Evolutionary conservation across 2,329 filamentous ascomycete species (phyloP), one percentile per base, ranked within the genome.

Genomic region (Nemania abortiva): DNA sequence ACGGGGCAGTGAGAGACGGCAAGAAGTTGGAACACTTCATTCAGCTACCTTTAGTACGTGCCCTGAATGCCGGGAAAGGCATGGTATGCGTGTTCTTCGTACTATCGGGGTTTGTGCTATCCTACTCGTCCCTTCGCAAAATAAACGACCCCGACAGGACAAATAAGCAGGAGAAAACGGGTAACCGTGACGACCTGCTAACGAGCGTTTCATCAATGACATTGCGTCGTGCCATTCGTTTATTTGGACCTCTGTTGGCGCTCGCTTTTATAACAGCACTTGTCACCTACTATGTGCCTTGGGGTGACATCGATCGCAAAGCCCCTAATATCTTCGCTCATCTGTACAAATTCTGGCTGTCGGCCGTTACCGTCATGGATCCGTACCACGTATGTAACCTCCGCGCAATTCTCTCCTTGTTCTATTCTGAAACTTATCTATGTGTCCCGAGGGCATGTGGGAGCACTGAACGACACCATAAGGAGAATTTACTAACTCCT

Each of bases 41-140:
- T 50, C 66, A 69, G 58, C 63, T 69, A 24, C 63, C 66, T 59
- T 49, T 63, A n/a, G 58, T 69, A 27, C 66, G 66, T 27, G 64
- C 58, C 64, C 55, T 70, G 1, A 60, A 63, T 58, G 58, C 63
- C 49, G 63, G 67, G 55, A 70, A 70, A 52, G 67, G 67, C 54
- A 70, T 70, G 63, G 67, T 70, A 20, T 70, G 63, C 64, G 59
- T 70, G 24, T 67, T 70, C n/a, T 70, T 70, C 39, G 63, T 67
- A n/a, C 59, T 70, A 45, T 70, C 67, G 15, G 66, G 66, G 4
- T 69, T 69, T 50, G 66, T 69, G 39, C 54, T 69, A 27, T 69
- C 66, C 13, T 69, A 69, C 47, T 69, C 66, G 53, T 69, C 66
- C 37, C 63, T 69, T 37, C 66, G 66, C 66, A 69, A 66, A 55